Conservation (phyloP, 108 stramenopile species). For the Fistulifera pelliculosa region DNA sequence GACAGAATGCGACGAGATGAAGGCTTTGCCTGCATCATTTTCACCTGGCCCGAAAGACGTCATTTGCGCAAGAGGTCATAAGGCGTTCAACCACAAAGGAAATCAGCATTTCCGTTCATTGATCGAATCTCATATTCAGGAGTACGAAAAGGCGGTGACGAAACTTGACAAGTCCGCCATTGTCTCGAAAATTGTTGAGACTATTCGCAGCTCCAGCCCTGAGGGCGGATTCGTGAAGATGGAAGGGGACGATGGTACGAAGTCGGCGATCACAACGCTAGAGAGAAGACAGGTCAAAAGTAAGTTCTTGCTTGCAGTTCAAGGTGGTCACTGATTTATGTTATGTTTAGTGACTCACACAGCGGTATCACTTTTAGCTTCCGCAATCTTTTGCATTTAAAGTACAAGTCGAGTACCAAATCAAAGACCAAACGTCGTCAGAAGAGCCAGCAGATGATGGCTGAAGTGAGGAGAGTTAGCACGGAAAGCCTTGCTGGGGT, state of each 20-base stretch:
- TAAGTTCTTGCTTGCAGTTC: slow-evolving; percentile 3
- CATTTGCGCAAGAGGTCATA: slow-evolving; percentile 14
- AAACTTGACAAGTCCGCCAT: slow-evolving; percentile 21
- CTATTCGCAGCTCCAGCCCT: slow-evolving; percentile 7
- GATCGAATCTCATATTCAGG: slow-evolving; percentile 6
- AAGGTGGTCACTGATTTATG: no score
- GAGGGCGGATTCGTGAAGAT: slow-evolving; percentile 18
- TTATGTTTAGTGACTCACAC: no score
- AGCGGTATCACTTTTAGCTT: no score
- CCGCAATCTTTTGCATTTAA: slow-evolving; percentile 27
- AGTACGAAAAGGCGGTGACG: slow-evolving; percentile 11
- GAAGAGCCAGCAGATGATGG: background rate
- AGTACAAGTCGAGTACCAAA: slow-evolving; percentile 30
- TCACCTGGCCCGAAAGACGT: slow-evolving; percentile 7
- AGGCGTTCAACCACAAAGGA: slow-evolving; percentile 11
- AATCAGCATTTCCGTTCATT: slow-evolving; percentile 11
- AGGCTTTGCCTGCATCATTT: no score
- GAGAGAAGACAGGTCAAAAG: slow-evolving; percentile 14
- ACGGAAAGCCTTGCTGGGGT: no score
- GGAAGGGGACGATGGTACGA: slow-evolving; percentile 12
- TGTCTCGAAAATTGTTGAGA: slow-evolving; percentile 18
- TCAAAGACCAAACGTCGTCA: slow-evolving; percentile 23
- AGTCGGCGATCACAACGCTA: slow-evolving; percentile 8
- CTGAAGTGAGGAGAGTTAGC: background rate
- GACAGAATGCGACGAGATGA: no score